Evolutionary conservation across 306 rosid genomes (phyloP).

Genomic region (Vigna radiata): DNA sequence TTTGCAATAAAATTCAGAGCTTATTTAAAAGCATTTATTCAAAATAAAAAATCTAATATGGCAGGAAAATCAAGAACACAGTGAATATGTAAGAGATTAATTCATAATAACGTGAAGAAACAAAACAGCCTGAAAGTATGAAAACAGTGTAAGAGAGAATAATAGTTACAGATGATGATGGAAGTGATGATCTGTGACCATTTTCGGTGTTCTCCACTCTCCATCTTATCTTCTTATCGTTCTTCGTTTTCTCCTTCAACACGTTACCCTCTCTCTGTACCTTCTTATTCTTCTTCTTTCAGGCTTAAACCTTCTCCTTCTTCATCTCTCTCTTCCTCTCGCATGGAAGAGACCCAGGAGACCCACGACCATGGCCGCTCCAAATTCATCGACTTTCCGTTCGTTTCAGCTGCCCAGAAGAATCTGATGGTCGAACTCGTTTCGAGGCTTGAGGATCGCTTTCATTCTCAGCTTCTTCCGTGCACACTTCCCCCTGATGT

Average conservation of each 20-base stretch:
- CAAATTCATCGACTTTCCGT: constrained; percentile 74
- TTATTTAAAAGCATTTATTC: too few species aligned
- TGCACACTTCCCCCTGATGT: constrained; percentile 72
- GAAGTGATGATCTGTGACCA: constrained; percentile 43
- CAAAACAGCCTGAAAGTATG: neutral
- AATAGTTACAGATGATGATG: constrained; percentile 9
- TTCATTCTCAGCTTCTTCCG: constrained; percentile 72
- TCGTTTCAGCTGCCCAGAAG: constrained; percentile 68
- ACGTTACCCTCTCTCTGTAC: neutral
- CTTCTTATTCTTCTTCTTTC: constrained; percentile 29
- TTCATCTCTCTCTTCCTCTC: constrained; percentile 37
- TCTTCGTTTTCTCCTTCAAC: constrained; percentile 32
- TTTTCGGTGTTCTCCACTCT: constrained; percentile 31
- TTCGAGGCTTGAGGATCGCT: constrained; percentile 62
- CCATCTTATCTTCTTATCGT: constrained; percentile 45
- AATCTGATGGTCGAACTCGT: constrained; percentile 71
- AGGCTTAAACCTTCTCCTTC: constrained; percentile 44
- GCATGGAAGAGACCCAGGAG: constrained; percentile 47
- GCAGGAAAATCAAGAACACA: too few species aligned
- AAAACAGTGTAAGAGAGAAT: neutral
- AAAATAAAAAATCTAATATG: too few species aligned
- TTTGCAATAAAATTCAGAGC: too few species aligned
- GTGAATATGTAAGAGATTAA: too few species aligned
- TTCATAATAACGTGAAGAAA: too few species aligned
- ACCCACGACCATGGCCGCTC: constrained; percentile 31